Percentiles rank a stretch among this genome's conserved stretches.
Conservation (phyloP, 169 alveolate species). For the Eimeria necatrix region DNA sequence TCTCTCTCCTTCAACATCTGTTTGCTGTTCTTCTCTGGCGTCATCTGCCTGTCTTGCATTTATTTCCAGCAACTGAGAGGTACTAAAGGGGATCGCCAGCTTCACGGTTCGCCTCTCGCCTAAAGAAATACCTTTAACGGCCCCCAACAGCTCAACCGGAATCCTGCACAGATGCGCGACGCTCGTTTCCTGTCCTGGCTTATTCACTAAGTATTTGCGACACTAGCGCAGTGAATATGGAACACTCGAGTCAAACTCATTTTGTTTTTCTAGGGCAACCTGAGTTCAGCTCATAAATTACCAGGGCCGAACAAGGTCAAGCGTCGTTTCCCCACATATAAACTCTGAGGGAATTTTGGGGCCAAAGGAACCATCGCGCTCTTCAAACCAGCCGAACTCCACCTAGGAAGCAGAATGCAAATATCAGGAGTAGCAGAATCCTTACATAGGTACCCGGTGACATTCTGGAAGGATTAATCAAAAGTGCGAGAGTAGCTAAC, state of each 20-base stretch:
- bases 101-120: not conserved
- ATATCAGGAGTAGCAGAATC: too few species aligned
- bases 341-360: not conserved
- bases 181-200: too few species aligned
- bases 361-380: not conserved
- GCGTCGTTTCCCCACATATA: not conserved
- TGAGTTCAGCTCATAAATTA: not conserved
- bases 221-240: too few species aligned
- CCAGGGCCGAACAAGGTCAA: not conserved
- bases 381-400: slow-evolving; percentile 9
- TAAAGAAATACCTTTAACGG: not conserved
- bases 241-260: too few species aligned
- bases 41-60: not conserved
- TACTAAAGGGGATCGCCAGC: not conserved
- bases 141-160: not conserved
- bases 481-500: too few species aligned
- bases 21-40: not conserved
- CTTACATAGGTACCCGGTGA: too few species aligned
- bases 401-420: not conserved
- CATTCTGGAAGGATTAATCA: too few species aligned
- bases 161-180: not conserved
- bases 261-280: too few species aligned
- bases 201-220: too few species aligned
- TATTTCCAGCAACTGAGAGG: not conserved
- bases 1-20: not conserved